A percentile compares a stretch with the other conserved stretches of the same genome.
Evolutionary conservation across 176 grass and related monocot species (phyloP).

Genomic region (Carex scoparia): DNA sequence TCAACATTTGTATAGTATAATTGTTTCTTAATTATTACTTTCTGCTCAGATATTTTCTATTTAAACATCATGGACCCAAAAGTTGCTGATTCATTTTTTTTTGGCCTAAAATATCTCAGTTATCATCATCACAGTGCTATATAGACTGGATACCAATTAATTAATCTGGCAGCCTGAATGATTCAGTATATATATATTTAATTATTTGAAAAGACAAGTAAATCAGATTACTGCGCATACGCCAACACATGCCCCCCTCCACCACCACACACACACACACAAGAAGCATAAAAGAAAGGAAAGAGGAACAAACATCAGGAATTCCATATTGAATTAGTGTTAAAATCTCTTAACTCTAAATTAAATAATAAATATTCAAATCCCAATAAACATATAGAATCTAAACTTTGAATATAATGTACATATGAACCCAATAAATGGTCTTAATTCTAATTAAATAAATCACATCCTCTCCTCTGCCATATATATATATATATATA

Average conservation of each 20-base stretch:
- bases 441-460: not conserved
- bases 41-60: not conserved
- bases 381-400: not conserved
- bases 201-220: conserved; percentile 1
- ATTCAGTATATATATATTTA: not conserved
- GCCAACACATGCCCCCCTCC: not conserved
- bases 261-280: too few species aligned
- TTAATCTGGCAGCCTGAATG: too few species aligned
- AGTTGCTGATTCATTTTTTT: not conserved
- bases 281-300: not conserved
- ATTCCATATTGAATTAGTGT: not conserved
- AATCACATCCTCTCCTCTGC: too few species aligned
- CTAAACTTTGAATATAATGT: not conserved
- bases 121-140: not conserved
- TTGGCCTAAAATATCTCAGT: not conserved
- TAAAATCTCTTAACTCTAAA: not conserved
- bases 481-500: too few species aligned
- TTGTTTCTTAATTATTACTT: not conserved
- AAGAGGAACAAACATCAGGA: not conserved
- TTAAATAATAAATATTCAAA: too few species aligned
- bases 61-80: not conserved
- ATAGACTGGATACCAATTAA: too few species aligned
- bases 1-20: conserved; percentile 1
- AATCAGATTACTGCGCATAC: not conserved
- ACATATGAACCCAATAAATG: conserved; percentile 16